Conservation (phyloP, 306 rosid species). For the Malus sieversii region DNA sequence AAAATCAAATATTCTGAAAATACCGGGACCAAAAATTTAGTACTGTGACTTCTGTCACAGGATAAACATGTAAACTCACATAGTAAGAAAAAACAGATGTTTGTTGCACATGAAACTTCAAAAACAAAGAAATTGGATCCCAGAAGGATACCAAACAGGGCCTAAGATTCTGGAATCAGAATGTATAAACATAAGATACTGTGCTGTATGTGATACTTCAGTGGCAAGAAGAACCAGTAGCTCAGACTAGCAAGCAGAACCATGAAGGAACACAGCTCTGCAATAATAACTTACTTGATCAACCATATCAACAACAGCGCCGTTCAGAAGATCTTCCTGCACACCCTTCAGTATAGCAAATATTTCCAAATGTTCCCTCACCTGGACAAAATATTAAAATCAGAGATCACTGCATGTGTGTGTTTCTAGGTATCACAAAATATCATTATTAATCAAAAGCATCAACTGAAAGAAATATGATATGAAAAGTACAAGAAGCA, state of each 20-base stretch:
- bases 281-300: conserved; percentile 65
- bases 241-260: not conserved
- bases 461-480: too few relatives aligned
- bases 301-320: conserved; percentile 62
- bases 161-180: not conserved
- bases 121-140: too few relatives aligned
- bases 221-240: not conserved
- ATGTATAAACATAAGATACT: not conserved
- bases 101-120: not conserved
- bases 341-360: conserved; percentile 85
- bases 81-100: not conserved
- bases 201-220: not conserved
- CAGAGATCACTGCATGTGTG: not conserved
- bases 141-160: too few relatives aligned
- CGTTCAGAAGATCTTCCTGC: conserved; percentile 54
- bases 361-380: conserved; percentile 88
- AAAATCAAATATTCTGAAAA: not conserved
- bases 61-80: not conserved
- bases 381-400: conserved; percentile 37
- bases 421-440: not conserved
- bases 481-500: too few relatives aligned
- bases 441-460: not conserved
- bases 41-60: not conserved
- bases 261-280: not conserved
- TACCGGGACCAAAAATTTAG: not conserved